phyloP scores from a whole-genome alignment of 2,329 filamentous ascomycete species.

The Mycocentrospora acerina region DNA sequence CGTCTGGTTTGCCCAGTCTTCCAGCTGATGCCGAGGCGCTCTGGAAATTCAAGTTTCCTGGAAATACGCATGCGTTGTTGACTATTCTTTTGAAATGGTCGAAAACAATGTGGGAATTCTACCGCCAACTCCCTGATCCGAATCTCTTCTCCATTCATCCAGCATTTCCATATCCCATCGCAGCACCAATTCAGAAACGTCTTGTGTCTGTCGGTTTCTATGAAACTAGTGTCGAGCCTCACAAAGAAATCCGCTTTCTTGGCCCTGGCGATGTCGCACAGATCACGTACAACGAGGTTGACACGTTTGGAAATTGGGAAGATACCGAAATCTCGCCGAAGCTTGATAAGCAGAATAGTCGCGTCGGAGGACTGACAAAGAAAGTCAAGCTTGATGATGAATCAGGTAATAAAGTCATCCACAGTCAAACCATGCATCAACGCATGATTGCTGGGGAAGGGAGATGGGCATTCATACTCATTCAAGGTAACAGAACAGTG shows the following conservation, averaged over 20 bases:
- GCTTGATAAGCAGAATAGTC: background rate
- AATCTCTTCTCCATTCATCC: conserved; percentile 15
- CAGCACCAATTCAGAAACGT: conserved; percentile 9
- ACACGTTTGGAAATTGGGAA: conserved; percentile 13
- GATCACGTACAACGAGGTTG: conserved; percentile 24
- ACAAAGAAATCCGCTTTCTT: conserved; percentile 21
- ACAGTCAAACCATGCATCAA: conserved; percentile 1
- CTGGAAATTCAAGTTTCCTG: conserved; percentile 13
- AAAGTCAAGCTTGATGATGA: background rate
- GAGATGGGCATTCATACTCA: conserved; percentile 17
- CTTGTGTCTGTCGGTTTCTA: conserved; percentile 24
- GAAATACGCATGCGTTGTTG: conserved; percentile 16
- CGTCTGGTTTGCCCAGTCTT: conserved; percentile 10
- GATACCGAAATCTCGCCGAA: background rate
- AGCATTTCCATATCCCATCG: conserved; percentile 16
- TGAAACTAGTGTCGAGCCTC: conserved; percentile 15
- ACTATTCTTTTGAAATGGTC: conserved; percentile 23
- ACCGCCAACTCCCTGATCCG: conserved; percentile 6
- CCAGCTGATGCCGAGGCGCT: background rate
- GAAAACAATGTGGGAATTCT: conserved; percentile 12
- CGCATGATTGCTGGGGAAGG: conserved; percentile 12
- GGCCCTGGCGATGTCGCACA: conserved; percentile 16
- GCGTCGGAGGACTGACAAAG: conserved; percentile 1
- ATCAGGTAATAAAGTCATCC: background rate
- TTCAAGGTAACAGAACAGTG: conserved; percentile 2